Base-by-base conservation (phyloP, 2,329 filamentous ascomycete species). In the Aspergillus felis region DNA sequence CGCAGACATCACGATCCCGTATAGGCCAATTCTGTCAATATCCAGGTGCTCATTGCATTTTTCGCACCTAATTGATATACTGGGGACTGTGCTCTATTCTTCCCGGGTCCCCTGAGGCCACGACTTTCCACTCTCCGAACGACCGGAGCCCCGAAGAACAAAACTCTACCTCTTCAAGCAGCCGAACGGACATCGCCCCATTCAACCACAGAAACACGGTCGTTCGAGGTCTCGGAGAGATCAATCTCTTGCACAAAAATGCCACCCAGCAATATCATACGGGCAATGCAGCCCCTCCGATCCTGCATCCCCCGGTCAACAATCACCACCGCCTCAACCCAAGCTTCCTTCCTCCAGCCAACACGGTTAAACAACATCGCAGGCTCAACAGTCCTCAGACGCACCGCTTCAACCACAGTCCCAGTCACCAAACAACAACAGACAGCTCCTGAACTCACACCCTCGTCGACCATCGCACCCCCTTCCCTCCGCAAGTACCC, bases 401-500 rank as follows among this genome's bases (percentile, higher is more conserved):
- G 51, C 59, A 51, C 54, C 58, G 35, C 46, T 60, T 28, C 44
- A 24, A 59, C 56, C 22, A 50, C 54, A 48, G 57, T 63, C 35
- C 54, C 55, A 57, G 50, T 60, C 51, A 49, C 57, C 25, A 50
- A 63, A 47, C 48, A 50, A 4, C 52, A 28, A 53, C n/a, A 27
- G 51, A 50, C 46, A 51, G 35, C 57, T 8, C 54, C 51, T n/a
- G 24, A 38, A 17, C 14, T 38, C 14, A 7, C 32, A 7, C 32
- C 20, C 42, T 12, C 57, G 49, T 9, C 53, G 35, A 48, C 20
- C 27, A 47, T 49, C 60, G 46, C 50, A 12, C 68, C 65, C 24
- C 62, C 71, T 42, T 69, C 68, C 38, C 67, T 74, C 55, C 72
- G 72, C 63, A 61, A 54, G 55, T 76, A 75, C 60, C 70, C 72